Conservation (phyloP, 768 basidiomycete species). For the Flagelloscypha sp. region DNA sequence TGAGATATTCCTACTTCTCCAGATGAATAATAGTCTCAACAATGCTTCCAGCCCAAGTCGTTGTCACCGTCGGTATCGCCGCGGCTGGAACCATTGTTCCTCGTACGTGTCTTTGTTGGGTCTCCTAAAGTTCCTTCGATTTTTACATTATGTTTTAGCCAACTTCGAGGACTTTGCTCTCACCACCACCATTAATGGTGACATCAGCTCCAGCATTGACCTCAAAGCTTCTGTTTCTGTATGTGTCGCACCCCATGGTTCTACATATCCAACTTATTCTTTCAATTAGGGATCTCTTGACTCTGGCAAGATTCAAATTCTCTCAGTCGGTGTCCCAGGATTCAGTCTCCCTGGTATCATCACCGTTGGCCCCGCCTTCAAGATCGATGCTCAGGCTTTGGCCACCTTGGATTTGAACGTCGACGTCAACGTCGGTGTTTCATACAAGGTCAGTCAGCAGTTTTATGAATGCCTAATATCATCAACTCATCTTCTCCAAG, state of each 20-base stretch:
- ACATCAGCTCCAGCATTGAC: no score
- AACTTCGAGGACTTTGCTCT: no score
- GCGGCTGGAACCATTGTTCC: constrained; percentile 18
- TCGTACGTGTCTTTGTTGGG: constrained; percentile 11
- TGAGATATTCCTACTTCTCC: constrained; percentile 13
- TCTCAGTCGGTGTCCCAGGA: constrained; percentile 36
- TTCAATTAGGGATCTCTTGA: constrained; percentile 27
- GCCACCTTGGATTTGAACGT: constrained; percentile 29
- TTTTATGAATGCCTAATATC: no score
- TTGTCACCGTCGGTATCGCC: constrained; percentile 21
- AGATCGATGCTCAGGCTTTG: constrained; percentile 29
- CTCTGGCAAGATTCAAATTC: constrained; percentile 32
- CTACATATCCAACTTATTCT: no score
- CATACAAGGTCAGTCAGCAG: no score
- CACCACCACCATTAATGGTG: no score
- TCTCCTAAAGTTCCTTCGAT: no score
- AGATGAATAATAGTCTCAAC: constrained; percentile 20
- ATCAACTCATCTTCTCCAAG: no score
- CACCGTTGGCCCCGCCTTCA: constrained; percentile 39
- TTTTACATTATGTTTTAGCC: no score
- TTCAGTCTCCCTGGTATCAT: constrained; percentile 43
- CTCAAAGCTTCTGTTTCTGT: no score
- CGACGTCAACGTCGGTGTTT: constrained; percentile 34
- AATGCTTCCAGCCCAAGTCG: constrained; percentile 25
- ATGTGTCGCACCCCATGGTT: no score